Evolutionary conservation across 768 basidiomycete genomes (phyloP).

Genomic region (Gloeopeniophorella convolvens): DNA sequence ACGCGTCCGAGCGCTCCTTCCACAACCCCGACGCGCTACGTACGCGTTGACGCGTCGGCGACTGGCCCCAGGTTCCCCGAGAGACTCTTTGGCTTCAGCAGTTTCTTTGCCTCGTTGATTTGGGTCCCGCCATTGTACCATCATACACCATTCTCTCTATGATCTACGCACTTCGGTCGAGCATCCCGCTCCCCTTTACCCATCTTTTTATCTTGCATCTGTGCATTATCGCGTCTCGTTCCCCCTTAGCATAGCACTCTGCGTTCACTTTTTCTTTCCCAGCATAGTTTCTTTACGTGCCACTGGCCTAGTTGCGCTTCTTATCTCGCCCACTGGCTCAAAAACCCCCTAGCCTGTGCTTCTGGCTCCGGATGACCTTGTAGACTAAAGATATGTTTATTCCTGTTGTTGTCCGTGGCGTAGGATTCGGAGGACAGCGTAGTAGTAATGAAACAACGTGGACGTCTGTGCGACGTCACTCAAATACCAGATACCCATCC

Average conservation of each 20-base stretch:
- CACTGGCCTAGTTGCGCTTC: too few species aligned
- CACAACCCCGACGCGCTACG: too few species aligned
- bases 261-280: neutral
- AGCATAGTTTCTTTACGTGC: too few species aligned
- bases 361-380: neutral
- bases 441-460: neutral
- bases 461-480: too few species aligned
- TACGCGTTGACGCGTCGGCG: too few species aligned
- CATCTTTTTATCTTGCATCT: neutral
- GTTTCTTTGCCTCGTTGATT: neutral
- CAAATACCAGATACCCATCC: too few species aligned
- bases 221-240: neutral
- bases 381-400: conserved; percentile 8
- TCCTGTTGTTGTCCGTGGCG: neutral
- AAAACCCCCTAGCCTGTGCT: too few species aligned
- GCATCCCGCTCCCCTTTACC: neutral
- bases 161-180: neutral
- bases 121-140: neutral
- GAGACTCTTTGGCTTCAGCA: neutral
- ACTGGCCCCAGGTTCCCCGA: neutral
- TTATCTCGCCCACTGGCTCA: neutral
- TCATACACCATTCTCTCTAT: neutral
- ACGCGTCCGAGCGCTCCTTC: neutral
- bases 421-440: neutral
- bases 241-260: neutral